Conservation (phyloP, 2,329 filamentous ascomycete genomes). For the Exophiala sideris region DNA sequence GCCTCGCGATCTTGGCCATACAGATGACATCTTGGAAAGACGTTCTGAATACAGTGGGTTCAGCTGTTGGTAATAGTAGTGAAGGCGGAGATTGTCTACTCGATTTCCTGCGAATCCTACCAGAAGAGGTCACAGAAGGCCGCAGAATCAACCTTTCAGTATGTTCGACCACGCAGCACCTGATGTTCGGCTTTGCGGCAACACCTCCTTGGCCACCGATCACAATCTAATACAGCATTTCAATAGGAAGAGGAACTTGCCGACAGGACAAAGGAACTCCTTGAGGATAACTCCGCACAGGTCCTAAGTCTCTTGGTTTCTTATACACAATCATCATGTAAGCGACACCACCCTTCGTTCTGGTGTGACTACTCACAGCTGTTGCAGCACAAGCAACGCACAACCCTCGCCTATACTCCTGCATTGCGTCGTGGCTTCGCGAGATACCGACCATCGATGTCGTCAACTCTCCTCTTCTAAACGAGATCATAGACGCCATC, state of each 20-base stretch:
- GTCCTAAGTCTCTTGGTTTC: conserved; percentile 83
- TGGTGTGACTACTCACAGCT: conserved; percentile 26
- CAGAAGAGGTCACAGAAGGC: conserved; percentile 98
- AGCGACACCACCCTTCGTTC: conserved; percentile 33
- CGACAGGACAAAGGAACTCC: conserved; percentile 78
- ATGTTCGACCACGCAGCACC: conserved; percentile 63
- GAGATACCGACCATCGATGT: conserved; percentile 84
- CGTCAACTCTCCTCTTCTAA: conserved; percentile 78
- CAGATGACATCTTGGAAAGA: conserved; percentile 97
- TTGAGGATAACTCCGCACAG: conserved; percentile 84
- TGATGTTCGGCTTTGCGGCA: conserved; percentile 44
- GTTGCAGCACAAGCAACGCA: conserved; percentile 66
- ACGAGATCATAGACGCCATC: conserved; percentile 74
- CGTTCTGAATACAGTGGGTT: conserved; percentile 77
- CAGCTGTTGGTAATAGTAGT: conserved; percentile 63
- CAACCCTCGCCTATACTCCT: conserved; percentile 89
- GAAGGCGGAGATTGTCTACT: conserved; percentile 81
- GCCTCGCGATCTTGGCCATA: conserved; percentile 88
- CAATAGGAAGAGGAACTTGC: conserved; percentile 90
- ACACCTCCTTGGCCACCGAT: conserved; percentile 38
- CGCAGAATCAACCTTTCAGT: conserved; percentile 99
- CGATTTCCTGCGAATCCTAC: conserved; percentile 93
- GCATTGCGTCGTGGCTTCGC: conserved; percentile 92
- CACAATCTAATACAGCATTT: conserved; percentile 49
- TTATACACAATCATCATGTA: conserved; percentile 89